Conservation (phyloP, 371 early-diverging fungal species). For the Vairimorpha ceranae region DNA sequence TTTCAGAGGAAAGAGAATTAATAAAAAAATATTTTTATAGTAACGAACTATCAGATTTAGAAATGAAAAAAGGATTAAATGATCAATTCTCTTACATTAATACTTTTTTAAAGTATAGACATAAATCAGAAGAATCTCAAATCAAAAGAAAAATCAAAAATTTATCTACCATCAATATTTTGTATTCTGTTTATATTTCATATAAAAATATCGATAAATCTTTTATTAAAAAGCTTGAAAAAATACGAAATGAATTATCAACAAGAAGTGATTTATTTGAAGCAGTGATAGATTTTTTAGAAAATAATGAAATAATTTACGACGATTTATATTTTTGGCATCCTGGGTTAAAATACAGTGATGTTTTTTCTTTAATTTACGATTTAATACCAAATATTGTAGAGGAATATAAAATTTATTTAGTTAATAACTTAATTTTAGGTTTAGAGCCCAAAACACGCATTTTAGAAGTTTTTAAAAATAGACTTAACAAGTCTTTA, state of each 20-base stretch:
- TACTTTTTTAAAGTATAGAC: slow-evolving; percentile 1
- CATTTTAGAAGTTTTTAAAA: slow-evolving; percentile 24
- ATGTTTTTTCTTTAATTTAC: slow-evolving; percentile 33
- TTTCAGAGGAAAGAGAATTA: not conserved
- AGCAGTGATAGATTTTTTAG: slow-evolving; percentile 11
- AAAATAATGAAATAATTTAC: slow-evolving; percentile 18
- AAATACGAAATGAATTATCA: slow-evolving; percentile 26
- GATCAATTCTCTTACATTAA: not conserved
- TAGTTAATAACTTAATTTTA: slow-evolving; percentile 6
- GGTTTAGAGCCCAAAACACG: not conserved
- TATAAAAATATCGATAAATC: slow-evolving; percentile 29
- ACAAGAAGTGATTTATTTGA: slow-evolving; percentile 37
- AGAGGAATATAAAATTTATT: slow-evolving; percentile 39
- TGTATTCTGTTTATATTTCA: slow-evolving; percentile 29
- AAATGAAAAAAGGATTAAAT: not conserved
- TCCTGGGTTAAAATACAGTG: slow-evolving; percentile 36
- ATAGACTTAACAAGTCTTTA: slow-evolving; percentile 11
- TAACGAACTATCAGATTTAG: not conserved
- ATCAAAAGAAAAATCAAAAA: slow-evolving; percentile 12
- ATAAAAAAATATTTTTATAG: not conserved
- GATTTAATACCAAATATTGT: slow-evolving; percentile 48
- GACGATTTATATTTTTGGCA: slow-evolving; percentile 48
- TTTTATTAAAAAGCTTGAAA: slow-evolving; percentile 28
- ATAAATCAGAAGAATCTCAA: not conserved
- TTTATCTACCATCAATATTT: slow-evolving; percentile 27